Conservation (phyloP, 129 eudicot species). For the Oenanthe sinensis region DNA sequence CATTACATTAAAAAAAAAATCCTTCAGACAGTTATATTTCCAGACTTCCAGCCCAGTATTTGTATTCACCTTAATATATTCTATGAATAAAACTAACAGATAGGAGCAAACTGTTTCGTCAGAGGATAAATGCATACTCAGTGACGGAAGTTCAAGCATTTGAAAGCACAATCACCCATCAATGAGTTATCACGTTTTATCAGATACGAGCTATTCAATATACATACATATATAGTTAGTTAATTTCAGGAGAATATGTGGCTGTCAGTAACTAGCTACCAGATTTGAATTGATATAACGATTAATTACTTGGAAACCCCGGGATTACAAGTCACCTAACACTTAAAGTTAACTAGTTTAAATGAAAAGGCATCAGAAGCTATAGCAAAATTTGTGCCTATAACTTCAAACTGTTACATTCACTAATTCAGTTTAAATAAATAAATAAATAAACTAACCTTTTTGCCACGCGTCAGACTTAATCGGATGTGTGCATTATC, state of each 20-base stretch:
- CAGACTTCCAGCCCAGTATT: too few species aligned
- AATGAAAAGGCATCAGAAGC: not conserved
- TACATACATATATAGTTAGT: not conserved
- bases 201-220: not conserved
- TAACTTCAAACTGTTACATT: not conserved
- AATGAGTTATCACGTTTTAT: not conserved
- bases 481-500: conserved; percentile 84
- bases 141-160: too few species aligned
- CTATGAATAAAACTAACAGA: not conserved
- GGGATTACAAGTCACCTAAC: not conserved
- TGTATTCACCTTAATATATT: not conserved
- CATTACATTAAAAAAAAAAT: too few species aligned
- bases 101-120: too few species aligned
- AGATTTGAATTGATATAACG: not conserved
- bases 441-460: conserved; percentile 36
- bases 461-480: conserved; percentile 95
- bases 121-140: too few species aligned
- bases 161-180: not conserved
- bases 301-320: not conserved
- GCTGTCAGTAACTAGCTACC: not conserved
- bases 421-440: not conserved
- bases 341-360: not conserved
- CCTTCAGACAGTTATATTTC: too few species aligned
- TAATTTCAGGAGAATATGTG: not conserved
- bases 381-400: not conserved